Base-by-base conservation (phyloP, 2,329 filamentous ascomycete genomes). In the Phoma sp. region DNA sequence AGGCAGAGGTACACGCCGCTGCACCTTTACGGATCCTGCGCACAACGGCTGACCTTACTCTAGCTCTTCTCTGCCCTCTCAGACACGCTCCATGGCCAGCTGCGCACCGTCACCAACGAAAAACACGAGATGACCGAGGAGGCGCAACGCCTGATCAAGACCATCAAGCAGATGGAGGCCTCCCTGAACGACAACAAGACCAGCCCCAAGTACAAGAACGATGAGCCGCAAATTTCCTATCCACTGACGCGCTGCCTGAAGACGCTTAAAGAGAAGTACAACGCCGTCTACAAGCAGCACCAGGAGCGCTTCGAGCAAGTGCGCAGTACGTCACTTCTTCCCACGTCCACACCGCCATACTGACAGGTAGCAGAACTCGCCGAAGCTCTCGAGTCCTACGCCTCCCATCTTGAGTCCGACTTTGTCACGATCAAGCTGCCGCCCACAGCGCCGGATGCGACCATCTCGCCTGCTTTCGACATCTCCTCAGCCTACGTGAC, bases 231-330 rank as follows among this genome's bases (percentile, higher is more conserved):
- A 65, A 84, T 99, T 70, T 94, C 92, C 4, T 95, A 88, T 64
- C 95, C 95, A 1, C 82, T 99, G 52, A 87, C 85, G 41, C 84
- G 86, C 63, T 99, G 96, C 74, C 81, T 99, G 57, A 85, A 90
- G 70, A 78, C 76, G 17, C 82, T 99, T 50, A 94, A 92, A 75
- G 92, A 97, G 75, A 96, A 95, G 78, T 90, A 96, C 70, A 82
- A 80, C 55, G 86, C 90, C 46, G 85, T 98, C 64, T 87, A 85
- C 77, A 91, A 89, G 72, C 80, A 95, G 55, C 93, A 99, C 76
- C 88, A 87, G 61, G 93, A 98, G 77, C 89, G 95, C 57, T 97
- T 92, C 69, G 93, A 97, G 72, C 92, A 98, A 80, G 92, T 98
- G 56, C 94, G 91, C 78, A 97, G 92, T 96, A 80, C 67, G 89